These are phyloP conservation scores for Knufia fluminis DNA, from an alignment of 2,329 filamentous ascomycete species.

Conservation along the genomic window DNA sequence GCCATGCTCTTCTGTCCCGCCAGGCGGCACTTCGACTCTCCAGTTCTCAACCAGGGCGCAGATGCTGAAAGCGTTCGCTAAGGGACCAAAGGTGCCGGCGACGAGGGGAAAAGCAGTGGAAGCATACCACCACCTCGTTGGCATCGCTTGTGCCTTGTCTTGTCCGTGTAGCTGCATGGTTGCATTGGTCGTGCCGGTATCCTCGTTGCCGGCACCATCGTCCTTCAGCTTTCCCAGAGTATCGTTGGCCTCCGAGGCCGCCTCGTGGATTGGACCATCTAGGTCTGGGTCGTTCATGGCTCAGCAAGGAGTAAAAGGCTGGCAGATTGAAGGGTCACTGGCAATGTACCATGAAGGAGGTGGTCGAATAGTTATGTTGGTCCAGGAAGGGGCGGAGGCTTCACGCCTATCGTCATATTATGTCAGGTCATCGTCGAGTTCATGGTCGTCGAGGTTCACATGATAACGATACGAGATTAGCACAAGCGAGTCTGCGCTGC, in stretches of 20 bases:
- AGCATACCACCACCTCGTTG: slow-evolving; percentile 51
- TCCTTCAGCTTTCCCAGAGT: slow-evolving; percentile 26
- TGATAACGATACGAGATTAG: too few species aligned
- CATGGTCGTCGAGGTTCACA: too few species aligned
- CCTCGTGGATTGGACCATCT: slow-evolving; percentile 40
- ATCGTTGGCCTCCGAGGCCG: slow-evolving; percentile 37
- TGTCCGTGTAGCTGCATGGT: slow-evolving; percentile 25
- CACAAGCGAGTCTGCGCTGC: too few species aligned
- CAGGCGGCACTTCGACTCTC: slow-evolving; percentile 44
- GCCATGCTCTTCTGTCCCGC: slow-evolving; percentile 36
- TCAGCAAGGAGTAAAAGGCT: not conserved
- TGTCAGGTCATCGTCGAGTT: too few species aligned
- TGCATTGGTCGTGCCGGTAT: not conserved
- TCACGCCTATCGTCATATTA: not conserved
- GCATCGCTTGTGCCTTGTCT: slow-evolving; percentile 18
- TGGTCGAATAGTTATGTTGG: too few species aligned
- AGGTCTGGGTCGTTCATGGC: slow-evolving; percentile 47
- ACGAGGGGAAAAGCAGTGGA: slow-evolving; percentile 50
- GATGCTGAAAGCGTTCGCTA: slow-evolving; percentile 47
- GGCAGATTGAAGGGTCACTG: too few species aligned
- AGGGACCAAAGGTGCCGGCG: slow-evolving; percentile 47
- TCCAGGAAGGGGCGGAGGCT: not conserved
- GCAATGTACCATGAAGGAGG: too few species aligned
- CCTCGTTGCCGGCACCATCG: slow-evolving; percentile 3
- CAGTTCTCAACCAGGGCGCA: slow-evolving; percentile 49